Percentiles rank a stretch among this genome's conserved stretches.
Conservation (phyloP, 371 early-diverging fungal genomes). For the Mortierella sp. region DNA sequence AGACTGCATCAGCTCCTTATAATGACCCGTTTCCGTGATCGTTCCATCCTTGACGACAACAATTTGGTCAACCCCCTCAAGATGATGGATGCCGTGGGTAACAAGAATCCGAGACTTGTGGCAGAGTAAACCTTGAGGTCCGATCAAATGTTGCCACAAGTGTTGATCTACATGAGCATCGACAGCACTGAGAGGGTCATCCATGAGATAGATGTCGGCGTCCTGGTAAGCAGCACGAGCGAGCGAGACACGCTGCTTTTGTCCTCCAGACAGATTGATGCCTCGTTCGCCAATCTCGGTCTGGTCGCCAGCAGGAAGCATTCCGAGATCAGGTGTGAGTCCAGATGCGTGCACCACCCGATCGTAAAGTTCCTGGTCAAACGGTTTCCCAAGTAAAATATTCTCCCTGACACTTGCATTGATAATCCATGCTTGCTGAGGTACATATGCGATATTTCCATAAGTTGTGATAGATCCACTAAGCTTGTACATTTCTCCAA, state of each 20-base stretch:
- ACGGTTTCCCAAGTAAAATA: constrained; percentile 74
- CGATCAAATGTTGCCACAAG: constrained; percentile 74
- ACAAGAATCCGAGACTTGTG: constrained; percentile 75
- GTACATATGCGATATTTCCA: constrained; percentile 75
- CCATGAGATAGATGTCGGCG: constrained; percentile 77
- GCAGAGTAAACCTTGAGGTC: constrained; percentile 71
- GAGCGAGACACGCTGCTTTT: constrained; percentile 66
- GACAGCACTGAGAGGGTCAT: constrained; percentile 80
- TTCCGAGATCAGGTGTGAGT: constrained; percentile 68
- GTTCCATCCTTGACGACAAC: constrained; percentile 76
- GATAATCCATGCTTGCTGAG: constrained; percentile 83
- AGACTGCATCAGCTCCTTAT: constrained; percentile 42
- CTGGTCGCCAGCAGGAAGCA: constrained; percentile 71
- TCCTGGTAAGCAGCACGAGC: constrained; percentile 72
- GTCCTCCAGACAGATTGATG: constrained; percentile 73
- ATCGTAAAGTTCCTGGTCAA: constrained; percentile 69
- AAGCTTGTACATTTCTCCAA: constrained; percentile 76
- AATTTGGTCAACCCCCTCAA: constrained; percentile 63
- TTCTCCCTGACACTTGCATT: constrained; percentile 77
- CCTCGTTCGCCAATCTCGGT: constrained; percentile 84
- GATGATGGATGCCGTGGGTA: constrained; percentile 79
- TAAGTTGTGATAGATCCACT: constrained; percentile 59
- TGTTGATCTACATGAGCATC: constrained; percentile 80
- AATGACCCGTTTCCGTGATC: constrained; percentile 73
- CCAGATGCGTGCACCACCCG: constrained; percentile 59